Base-by-base conservation (phyloP, 495 filamentous ascomycete genomes). In the Annulohypoxylon maeteangense region DNA sequence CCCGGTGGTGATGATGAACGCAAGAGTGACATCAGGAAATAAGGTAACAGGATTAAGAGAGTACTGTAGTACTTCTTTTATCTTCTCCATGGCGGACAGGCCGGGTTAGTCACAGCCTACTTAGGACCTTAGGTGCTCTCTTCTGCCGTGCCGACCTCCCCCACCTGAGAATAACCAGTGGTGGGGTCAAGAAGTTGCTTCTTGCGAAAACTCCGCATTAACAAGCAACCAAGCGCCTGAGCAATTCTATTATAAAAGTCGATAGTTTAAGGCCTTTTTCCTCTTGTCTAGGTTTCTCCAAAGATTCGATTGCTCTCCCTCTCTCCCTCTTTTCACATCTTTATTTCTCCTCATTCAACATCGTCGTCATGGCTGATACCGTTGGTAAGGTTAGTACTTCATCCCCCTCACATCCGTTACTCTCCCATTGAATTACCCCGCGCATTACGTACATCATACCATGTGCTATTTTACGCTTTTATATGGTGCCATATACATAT, bases 341-440 rank as follows among this genome's bases (percentile, higher is more conserved):
- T n/a, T 65, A 7, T 31, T 63, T 36, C 40, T 32, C 20, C 16
- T 53, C 59, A 63, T 29, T 7, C 3, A 53, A 65, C 54, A 44
- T 51, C 42, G 4, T 65, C 57, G 78, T 53, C 53, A 85, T 85
- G 83, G 80, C 82, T 55, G 72, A 76, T 50, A 86, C 83, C 65
- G 83, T 71, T 70, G 83, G 83, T 68, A 82, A 86, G 83, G 83
- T 85, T 58, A 66, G 76, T 69, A 59, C 34, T 12, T 42, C 31
- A 7, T 53, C 29, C 36, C 31, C 23, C 27, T 18, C 44, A n/a
- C 12, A 18, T 44, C 23, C 61, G 40, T 42, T 42, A 10, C 8
- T 38, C 62, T 53, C 40, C 25, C 29, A 48, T 59, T n/a, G 23
- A n/a, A n/a, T 27, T 62, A 71, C 72, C 72, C 72, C 75, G 75